These are phyloP conservation scores for Microbotryum intermedium DNA, from an alignment of 1,284 basidiomycete genomes.

Conservation along the genomic window DNA sequence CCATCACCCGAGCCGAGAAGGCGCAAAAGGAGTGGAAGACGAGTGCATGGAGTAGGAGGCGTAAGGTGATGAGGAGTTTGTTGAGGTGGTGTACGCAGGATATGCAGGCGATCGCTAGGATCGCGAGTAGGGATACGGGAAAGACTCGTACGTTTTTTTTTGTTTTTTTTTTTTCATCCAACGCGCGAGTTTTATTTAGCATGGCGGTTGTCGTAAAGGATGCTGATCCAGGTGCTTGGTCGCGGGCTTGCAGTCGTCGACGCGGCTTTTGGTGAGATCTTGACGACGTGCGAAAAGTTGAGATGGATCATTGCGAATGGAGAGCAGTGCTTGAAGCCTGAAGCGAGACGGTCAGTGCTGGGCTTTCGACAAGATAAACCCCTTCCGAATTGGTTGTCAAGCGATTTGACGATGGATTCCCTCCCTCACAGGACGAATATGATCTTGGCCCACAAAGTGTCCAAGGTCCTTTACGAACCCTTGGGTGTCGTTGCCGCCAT, in stretches of 20 bases:
- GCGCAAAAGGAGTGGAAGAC: slow-evolving; percentile 65
- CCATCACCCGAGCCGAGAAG: slow-evolving; percentile 56
- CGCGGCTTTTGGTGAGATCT: slow-evolving; percentile 77
- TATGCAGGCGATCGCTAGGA: slow-evolving; percentile 70
- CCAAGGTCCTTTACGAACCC: slow-evolving; percentile 75
- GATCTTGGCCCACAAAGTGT: slow-evolving; percentile 73
- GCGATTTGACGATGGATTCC: slow-evolving; percentile 8
- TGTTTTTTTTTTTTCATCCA: background rate
- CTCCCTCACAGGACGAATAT: slow-evolving; percentile 49
- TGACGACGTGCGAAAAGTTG: slow-evolving; percentile 72
- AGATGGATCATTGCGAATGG: slow-evolving; percentile 70
- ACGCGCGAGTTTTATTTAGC: too few species aligned
- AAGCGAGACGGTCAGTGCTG: slow-evolving; percentile 49
- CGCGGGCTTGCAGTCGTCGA: slow-evolving; percentile 69
- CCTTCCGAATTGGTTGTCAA: slow-evolving; percentile 10
- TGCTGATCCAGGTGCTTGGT: too few species aligned
- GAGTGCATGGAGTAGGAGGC: slow-evolving; percentile 65
- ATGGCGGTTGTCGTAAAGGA: too few species aligned
- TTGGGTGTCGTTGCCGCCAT: slow-evolving; percentile 87
- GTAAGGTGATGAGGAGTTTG: slow-evolving; percentile 71
- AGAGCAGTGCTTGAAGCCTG: slow-evolving; percentile 61
- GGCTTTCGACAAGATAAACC: slow-evolving; percentile 32
- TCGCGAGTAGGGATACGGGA: slow-evolving; percentile 90
- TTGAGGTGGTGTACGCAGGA: slow-evolving; percentile 84
- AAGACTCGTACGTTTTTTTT: slow-evolving; percentile 67